Evolutionary conservation across 805 yeast species (phyloP), one percentile per base, ranked within the genome.

Genomic region (Metschnikowia baotianmanensis): DNA sequence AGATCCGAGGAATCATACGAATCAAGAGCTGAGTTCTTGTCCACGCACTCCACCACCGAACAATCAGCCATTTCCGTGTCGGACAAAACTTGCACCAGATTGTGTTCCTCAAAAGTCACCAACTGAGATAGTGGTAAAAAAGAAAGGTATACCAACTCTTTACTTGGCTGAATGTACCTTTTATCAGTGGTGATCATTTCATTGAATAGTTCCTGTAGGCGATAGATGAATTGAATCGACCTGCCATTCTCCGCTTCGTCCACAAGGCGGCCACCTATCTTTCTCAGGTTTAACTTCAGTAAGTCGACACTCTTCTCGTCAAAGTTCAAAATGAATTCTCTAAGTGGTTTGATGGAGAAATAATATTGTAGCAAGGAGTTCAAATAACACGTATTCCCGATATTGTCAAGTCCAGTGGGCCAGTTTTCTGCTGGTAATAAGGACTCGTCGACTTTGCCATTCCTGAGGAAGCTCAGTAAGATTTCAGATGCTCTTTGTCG

Each of bases 351-450:
- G 32, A 93, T 78, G 6, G 88, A 84, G 65, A 89, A 93, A 60
- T 88, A 91, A 56, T 84, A 91, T 58, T 91, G 99, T 30, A 91
- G 65, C 35, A 93, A 69, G 0, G 98, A 91, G 59, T 93, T 91
- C 60, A 93, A 69, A 37, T 56, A 56, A 62, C 99, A 93, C 0
- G 99, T 91, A 58, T 93, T 93, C 18, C 99, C 99, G 47, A 89
- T 90, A 58, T 93, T 93, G 61, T 84, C 86, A 56, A 93, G 71
- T 0, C 99, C 99, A 3, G 88, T 86, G 0, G 99, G 99, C 78
- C 91, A 82, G 36, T 77, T 74, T 12, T 76, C 81, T 0, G 79
- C 76, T 0, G 89, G 82, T 12, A 69, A 51, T 15, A 85, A 60
- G 8, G 73, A 63, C 4, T 80, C 74, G 56, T 83, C 86, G 26